Conservation (phyloP, 768 basidiomycete genomes). For the Phanerodontia chrysosporium region DNA sequence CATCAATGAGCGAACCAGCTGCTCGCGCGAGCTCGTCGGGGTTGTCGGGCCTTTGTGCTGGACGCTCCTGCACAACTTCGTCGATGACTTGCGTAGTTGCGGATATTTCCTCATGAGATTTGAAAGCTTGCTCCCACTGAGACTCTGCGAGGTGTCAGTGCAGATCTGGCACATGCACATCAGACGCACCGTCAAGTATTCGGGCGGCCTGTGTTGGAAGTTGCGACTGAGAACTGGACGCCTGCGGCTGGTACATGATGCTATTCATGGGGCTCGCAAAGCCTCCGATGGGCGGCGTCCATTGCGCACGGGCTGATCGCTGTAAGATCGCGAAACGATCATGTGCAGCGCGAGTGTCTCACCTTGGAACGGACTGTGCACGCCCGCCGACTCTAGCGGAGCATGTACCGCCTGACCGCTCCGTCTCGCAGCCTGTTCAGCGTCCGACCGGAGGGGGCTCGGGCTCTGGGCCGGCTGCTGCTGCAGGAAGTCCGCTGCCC, state of each 20-base stretch:
- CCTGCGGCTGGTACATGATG: constrained; percentile 32
- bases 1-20: constrained; percentile 72
- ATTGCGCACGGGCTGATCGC: neutral
- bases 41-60: constrained; percentile 27
- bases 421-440: neutral
- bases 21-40: constrained; percentile 75
- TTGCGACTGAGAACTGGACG: constrained; percentile 6
- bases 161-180: neutral
- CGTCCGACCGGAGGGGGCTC: constrained; percentile 2
- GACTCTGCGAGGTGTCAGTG: constrained; percentile 7
- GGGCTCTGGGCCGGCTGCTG: constrained; percentile 23
- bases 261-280: constrained; percentile 33
- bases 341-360: neutral
- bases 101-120: constrained; percentile 42
- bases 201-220: constrained; percentile 19
- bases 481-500: constrained; percentile 61
- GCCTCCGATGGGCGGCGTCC: constrained; percentile 24
- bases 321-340: neutral
- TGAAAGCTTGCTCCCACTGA: constrained; percentile 64
- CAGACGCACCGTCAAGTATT: constrained; percentile 42
- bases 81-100: neutral
- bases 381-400: neutral
- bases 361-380: neutral
- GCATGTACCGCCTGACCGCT: neutral
- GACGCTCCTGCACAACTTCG: constrained; percentile 5